Percentiles rank a stretch among this genome's conserved stretches.
Conservation (phyloP, 257 asterid genomes). For the Scutellaria barbata region DNA sequence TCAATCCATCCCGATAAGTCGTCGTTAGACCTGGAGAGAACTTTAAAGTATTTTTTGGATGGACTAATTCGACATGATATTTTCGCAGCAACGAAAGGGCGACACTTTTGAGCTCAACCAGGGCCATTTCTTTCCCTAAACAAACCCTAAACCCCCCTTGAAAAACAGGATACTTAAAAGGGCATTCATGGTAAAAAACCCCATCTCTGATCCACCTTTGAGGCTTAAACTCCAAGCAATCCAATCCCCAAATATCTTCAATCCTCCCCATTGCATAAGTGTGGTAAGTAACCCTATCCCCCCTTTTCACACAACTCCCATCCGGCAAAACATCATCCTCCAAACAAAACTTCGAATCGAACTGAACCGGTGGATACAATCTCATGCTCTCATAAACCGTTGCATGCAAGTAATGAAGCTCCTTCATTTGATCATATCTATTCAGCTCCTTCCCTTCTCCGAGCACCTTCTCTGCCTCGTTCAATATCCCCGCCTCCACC, state of each 20-base stretch:
- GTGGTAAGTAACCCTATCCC: conserved; percentile 61
- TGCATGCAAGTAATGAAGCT: conserved; percentile 52
- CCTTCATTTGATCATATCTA: conserved; percentile 38
- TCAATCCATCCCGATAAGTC: conserved; percentile 60
- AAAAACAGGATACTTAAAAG: conserved; percentile 52
- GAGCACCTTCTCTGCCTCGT: conserved; percentile 40
- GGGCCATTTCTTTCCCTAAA: conserved; percentile 58
- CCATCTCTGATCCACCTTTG: conserved; percentile 60
- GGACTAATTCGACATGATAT: conserved; percentile 48
- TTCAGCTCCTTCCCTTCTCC: conserved; percentile 29
- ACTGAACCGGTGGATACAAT: conserved; percentile 60
- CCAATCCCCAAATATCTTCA: conserved; percentile 60
- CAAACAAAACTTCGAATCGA: conserved; percentile 52
- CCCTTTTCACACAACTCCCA: conserved; percentile 47
- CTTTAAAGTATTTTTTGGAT: conserved; percentile 26
- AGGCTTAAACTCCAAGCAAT: conserved; percentile 57
- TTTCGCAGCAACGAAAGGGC: conserved; percentile 50
- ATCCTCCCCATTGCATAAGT: conserved; percentile 68
- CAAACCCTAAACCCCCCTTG: conserved; percentile 57
- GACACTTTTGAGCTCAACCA: conserved; percentile 57
- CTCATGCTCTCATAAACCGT: conserved; percentile 60
- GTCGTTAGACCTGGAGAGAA: conserved; percentile 79
- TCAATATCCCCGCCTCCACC: conserved; percentile 41
- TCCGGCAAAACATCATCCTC: conserved; percentile 48
- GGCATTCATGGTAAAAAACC: conserved; percentile 42